Evolutionary conservation across 495 filamentous ascomycete genomes (phyloP), one percentile per base, ranked within the genome.

Genomic region (Talaromyces ruber): DNA sequence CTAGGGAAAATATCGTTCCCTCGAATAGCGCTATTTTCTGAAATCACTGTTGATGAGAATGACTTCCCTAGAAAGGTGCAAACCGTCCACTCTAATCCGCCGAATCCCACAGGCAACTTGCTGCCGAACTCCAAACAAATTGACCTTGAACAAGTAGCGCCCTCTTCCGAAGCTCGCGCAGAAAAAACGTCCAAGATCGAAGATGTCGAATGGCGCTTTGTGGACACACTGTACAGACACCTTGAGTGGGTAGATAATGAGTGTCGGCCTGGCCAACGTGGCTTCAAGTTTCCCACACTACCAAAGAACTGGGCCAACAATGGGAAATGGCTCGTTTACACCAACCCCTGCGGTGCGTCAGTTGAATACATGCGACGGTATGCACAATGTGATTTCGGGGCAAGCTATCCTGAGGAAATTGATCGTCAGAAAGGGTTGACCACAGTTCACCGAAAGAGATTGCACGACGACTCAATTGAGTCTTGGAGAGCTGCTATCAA

Each of bases 281-380:
- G 76, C 4, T 80, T 72, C 58, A 75, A 78, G 54, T 79, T 80
- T 58, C 64, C 74, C 12, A 60, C 74, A 22, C 72, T 80, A 37
- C 68, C 76, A 26, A 79, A 77, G 34, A 76, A 79, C 60, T 80
- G 76, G 76, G 34, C 79, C 26, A 80, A 78, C 51, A 66, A 61
- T 45, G 68, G 71, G 28, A 76, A 75, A 5, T 76, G 75, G 76
- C 47, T 77, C 25, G 74, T 80, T 22, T 70, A 68, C 59, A 74
- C 77, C 53, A 74, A 75, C 6, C 58, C 70, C 26, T 77, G 74
- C 24, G 68, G 77, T 47, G 67, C 76, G n/a, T 56, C 72, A 6
- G 66, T 62, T 9, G 69, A 79, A 47, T 59, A 62, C 34, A 70
- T 71, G 60, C 67, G 77, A 53, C 65, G 62, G 5, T 63, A 69